Evolutionary conservation across 1,284 basidiomycete genomes (phyloP), one percentile per base, ranked within the genome.

Genomic region (Singerocomus inundabilis): DNA sequence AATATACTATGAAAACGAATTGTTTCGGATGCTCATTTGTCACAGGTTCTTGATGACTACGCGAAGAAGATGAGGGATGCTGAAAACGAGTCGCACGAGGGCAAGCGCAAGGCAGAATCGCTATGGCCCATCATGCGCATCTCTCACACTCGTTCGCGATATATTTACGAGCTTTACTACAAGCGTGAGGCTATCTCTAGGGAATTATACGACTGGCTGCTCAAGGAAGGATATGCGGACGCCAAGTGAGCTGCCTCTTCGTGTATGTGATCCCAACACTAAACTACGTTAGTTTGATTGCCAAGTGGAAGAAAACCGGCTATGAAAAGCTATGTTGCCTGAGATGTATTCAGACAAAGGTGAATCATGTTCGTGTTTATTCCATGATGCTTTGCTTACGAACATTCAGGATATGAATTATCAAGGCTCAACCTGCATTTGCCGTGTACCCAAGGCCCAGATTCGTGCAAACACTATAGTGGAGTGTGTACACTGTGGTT

Each of bases 71-170:
- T 96, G 93, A 79, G 93, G 55, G 93, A 96, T 68, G 95, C 93
- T 10, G 97, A 99, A 79, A 97, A 93, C 63, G 95, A 98, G 72
- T 85, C 87, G 8, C 93, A 98, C 64, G 97, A 99, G 69, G 96
- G 96, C 54, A 99, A 99, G 72, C 88, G 97, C 66, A 97, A 94
- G 73, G 85, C 89, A 28, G 97, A 99, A 74, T 89, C 90, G 2
- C 74, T 98, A n/a, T 99, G 97, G 97, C 94, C 96, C 39, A 98
- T 99, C 59, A 98, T 99, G 92, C 86, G 93, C 39, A 93, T 99
- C 68, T 89, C 91, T 12, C 96, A 99, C 70, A 91, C 93, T 10
- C 85, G 96, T 43, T 95, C 92, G 45, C 79, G 94, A 55, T 99
- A 99, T 73, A 93, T 99, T 57, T 99, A 98, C 69, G 97, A 99